Base-by-base conservation (phyloP, 176 grass and related monocot genomes). In the Triticum urartu region DNA sequence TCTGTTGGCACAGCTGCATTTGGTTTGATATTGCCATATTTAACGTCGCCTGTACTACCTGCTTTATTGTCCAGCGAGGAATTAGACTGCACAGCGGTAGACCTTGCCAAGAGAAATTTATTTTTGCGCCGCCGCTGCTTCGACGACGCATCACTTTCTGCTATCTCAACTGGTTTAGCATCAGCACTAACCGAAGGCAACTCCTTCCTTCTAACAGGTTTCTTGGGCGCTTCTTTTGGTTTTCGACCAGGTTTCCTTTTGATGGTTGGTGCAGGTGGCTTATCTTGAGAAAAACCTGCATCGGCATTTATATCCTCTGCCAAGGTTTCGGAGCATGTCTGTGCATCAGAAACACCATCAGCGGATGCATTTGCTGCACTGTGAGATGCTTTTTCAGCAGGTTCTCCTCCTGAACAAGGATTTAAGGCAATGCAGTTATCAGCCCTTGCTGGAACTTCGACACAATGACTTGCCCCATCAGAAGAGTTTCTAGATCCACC, bases 291-390 rank as follows among this genome's bases (percentile, higher is more conserved):
- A 77, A 60, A 73, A 85, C 87, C 87, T 9, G 48, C 48, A 13
- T 79, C 45, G 74, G 79, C 86, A 79, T 45, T 82, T 68, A 45
- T 82, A 56, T 85, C 88, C 79, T 88, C 91, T 72, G 77, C 84
- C 61, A 85, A 47, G 75, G 64, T 87, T 79, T 89, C 67, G 14
- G 76, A 58, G 82, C 78, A 89, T 86, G 63, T 52, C 70, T 84
- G 86, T 78, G 72, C 85, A 85, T 79, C 67, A 89, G 81, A 89
- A 90, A 83, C 84, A 42, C 78, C 81, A 87, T 74, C 74, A 72
- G 74, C 79, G 56, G 66, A 76, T 73, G 61, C 48, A 83, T 84
- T 66, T 87, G 32, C 76, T 76, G 75, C 77, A 75, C 43, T 47
- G 26, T 36, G 54, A 85, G 70, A 75, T 63, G 64, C 48, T 79